phyloP scores from a whole-genome alignment of 2,329 filamentous ascomycete species.

The Fusarium oligoseptatum region DNA sequence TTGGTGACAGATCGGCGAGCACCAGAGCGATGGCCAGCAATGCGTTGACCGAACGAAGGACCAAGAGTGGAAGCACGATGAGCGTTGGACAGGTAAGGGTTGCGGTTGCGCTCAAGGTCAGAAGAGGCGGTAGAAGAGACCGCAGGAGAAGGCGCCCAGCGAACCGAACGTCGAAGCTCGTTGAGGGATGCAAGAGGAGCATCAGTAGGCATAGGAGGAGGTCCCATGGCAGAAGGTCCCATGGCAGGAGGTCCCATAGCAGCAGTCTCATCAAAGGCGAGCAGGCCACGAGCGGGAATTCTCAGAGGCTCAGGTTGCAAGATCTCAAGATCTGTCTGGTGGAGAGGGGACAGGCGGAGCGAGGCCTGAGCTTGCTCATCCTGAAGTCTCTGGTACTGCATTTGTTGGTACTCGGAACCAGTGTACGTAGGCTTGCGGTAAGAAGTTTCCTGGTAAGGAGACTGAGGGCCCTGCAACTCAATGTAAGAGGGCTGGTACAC shows the following conservation, averaged over 20 bases:
- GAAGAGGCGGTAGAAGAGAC: conserved; percentile 17
- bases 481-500: neutral
- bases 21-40: neutral
- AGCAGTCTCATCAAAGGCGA: neutral
- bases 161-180: neutral
- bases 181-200: neutral
- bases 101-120: conserved; percentile 4
- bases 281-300: neutral
- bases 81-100: conserved; percentile 9
- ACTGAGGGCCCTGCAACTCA: neutral
- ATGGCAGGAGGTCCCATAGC: neutral
- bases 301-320: neutral
- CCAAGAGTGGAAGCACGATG: neutral
- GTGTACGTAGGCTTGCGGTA: neutral
- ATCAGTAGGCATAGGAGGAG: neutral
- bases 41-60: conserved; percentile 22
- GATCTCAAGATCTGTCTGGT: neutral
- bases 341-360: neutral
- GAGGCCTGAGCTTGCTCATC: neutral
- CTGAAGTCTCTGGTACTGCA: neutral
- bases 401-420: neutral
- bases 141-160: neutral
- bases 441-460: neutral
- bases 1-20: neutral
- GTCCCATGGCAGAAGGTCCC: neutral